Evolutionary conservation across 306 rosid genomes (phyloP).

Genomic region (Dicorynia guianensis): DNA sequence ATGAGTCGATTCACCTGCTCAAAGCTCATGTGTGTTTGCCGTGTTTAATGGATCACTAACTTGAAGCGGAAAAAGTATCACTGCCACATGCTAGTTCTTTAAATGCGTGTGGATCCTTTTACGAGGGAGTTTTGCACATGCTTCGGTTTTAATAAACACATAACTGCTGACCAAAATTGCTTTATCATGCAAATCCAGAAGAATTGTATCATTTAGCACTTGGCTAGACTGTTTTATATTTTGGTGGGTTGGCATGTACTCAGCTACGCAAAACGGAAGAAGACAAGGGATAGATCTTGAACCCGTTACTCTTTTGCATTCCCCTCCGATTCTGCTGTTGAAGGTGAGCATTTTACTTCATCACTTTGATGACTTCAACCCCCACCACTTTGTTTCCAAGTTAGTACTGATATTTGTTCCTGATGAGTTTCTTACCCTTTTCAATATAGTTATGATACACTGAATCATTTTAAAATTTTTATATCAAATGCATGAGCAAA

Average conservation of each 20-base stretch:
- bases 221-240: slow-evolving; percentile 35
- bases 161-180: slow-evolving; percentile 30
- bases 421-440: background rate
- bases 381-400: background rate
- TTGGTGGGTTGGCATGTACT: slow-evolving; percentile 5
- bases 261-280: background rate
- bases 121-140: slow-evolving; percentile 42
- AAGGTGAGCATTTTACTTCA: slow-evolving; percentile 40
- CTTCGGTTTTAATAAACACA: slow-evolving; percentile 9
- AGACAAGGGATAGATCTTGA: slow-evolving; percentile 27
- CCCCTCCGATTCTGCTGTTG: slow-evolving; percentile 29
- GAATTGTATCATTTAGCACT: slow-evolving; percentile 25
- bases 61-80: background rate
- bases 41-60: slow-evolving; percentile 50
- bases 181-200: slow-evolving; percentile 17
- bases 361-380: slow-evolving; percentile 31
- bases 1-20: background rate
- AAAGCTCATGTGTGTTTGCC: slow-evolving; percentile 45
- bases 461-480: background rate
- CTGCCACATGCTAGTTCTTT: slow-evolving; percentile 1
- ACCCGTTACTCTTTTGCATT: slow-evolving; percentile 5
- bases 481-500: slow-evolving; percentile 3
- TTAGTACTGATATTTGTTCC: background rate
- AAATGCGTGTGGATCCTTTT: slow-evolving; percentile 11
- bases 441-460: background rate